Conservation (phyloP, 805 yeast genomes). For the Cyberlindnera veronae region DNA sequence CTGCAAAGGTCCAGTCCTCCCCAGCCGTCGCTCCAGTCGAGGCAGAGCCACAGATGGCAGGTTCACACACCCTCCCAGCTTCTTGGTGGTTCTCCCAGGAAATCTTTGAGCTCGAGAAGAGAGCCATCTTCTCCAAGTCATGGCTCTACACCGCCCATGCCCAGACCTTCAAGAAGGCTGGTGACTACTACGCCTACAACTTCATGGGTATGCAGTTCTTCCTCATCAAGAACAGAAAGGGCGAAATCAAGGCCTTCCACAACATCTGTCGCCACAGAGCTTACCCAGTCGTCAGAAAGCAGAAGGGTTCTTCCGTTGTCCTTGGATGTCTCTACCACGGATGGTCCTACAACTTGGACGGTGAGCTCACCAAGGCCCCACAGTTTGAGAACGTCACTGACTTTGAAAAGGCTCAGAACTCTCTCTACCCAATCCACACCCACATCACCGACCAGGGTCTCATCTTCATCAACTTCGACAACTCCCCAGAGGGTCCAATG, state of each 20-base stretch:
- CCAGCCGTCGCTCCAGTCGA: conserved; percentile 27
- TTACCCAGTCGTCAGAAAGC: conserved; percentile 57
- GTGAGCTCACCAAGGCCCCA: conserved; percentile 56
- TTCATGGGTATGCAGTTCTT: conserved; percentile 54
- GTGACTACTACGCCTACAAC: conserved; percentile 51
- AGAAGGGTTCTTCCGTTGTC: conserved; percentile 53
- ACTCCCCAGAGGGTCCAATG: conserved; percentile 33
- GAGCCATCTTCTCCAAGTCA: conserved; percentile 52
- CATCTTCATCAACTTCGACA: conserved; percentile 53
- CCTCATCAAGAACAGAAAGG: conserved; percentile 49
- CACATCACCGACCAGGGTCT: conserved; percentile 55
- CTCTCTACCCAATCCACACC: conserved; percentile 50
- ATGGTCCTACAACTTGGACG: conserved; percentile 63
- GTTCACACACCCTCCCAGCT: conserved; percentile 56
- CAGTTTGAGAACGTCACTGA: conserved; percentile 59
- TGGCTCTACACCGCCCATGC: conserved; percentile 55
- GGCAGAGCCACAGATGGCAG: conserved; percentile 29
- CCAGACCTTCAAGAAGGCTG: conserved; percentile 52
- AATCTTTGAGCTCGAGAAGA: conserved; percentile 54
- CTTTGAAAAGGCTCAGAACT: conserved; percentile 51
- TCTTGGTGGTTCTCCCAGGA: conserved; percentile 64
- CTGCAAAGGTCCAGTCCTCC: conserved; percentile 26
- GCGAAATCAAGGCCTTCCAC: conserved; percentile 56
- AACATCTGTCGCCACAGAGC: conserved; percentile 66
- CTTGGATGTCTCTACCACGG: conserved; percentile 63